Base-by-base conservation (phyloP, 73 alveolate genomes). In the Paramecium caudatum region DNA sequence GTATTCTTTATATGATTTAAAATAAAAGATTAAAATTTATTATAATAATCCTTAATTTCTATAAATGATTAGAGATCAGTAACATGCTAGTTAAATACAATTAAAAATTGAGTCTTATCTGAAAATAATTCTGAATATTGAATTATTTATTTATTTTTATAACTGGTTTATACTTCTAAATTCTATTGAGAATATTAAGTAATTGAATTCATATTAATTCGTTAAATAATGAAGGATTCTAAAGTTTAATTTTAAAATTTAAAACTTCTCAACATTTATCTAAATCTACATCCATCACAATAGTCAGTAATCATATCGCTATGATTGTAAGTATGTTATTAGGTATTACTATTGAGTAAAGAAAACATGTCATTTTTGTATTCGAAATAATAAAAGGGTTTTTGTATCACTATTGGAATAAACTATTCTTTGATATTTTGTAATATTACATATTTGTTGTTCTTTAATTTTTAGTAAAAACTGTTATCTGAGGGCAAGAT, bases 371-470 rank as follows among this genome's bases (percentile, higher is more conserved):
- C 23, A 55, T 10, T 55, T 55, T 55, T 55, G 30, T 55, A 55
- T 55, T 55, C 80, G 30, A 55, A 55, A 55, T 23, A 55, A 55
- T 55, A 55, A 55, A 55, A 55, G 23, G 80, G 80, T 55, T 55
- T 10, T 55, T 55, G 23, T 27, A 55, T 55, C 30, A 55, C 80
- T 27, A 55, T 55, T 10, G 80, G 80, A 27, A 55, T 55, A 55
- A 55, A 55, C 80, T 55, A 55, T 43, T 55, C 80, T 55, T 23
- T 55, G 4, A 55, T 55, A 55, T 9, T 10, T 7, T 1, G 23
- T 1, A 19, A 27, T 27, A 5, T 19, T 55, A 55, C 80, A 55
- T 55, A 27, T 10, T 55, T 55, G 37, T 27, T 55, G 46, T 27
- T 55, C 80, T 21, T 55, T 55, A 27, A 55, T 27, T 7, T 55